Percentiles rank a stretch among this genome's conserved stretches.
phyloP scores from a whole-genome alignment of 1,139 yeast genomes.

The Yarrowia galli region DNA sequence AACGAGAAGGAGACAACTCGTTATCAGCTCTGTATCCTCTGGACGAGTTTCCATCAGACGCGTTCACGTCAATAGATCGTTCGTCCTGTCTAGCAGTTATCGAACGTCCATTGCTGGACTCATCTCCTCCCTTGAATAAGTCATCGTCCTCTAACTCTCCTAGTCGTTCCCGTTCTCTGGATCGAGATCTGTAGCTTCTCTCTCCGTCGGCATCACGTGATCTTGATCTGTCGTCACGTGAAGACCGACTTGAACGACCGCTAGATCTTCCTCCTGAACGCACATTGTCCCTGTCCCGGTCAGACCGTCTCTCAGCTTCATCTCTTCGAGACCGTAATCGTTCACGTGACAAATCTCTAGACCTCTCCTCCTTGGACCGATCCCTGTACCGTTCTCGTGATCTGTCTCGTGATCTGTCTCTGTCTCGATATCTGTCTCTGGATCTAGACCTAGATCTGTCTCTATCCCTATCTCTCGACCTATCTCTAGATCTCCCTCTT shows the following conservation, averaged over 20 bases:
- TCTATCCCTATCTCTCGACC: not conserved
- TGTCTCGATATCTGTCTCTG: not conserved
- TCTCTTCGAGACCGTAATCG: not conserved
- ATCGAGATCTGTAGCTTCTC: not conserved
- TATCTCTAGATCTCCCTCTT: not conserved
- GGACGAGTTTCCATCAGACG: not conserved
- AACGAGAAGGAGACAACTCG: not conserved
- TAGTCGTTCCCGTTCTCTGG: not conserved
- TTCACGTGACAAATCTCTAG: not conserved
- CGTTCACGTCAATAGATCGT: not conserved
- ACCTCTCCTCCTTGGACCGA: not conserved
- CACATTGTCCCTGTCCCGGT: not conserved
- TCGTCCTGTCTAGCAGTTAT: not conserved
- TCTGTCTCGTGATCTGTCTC: not conserved
- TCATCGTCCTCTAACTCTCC: too few species aligned
- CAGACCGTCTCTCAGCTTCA: not conserved
- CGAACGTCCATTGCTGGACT: not conserved
- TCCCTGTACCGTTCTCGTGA: not conserved
- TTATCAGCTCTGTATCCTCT: conserved; percentile 4
- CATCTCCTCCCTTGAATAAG: not conserved
- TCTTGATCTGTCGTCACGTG: conserved; percentile 2
- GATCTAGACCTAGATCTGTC: not conserved
- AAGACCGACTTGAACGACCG: not conserved
- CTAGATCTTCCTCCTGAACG: too few species aligned
- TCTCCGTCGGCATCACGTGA: not conserved